Evolutionary conservation across 345 rosid species (phyloP).

Genomic region (Eucalyptus globulus): DNA sequence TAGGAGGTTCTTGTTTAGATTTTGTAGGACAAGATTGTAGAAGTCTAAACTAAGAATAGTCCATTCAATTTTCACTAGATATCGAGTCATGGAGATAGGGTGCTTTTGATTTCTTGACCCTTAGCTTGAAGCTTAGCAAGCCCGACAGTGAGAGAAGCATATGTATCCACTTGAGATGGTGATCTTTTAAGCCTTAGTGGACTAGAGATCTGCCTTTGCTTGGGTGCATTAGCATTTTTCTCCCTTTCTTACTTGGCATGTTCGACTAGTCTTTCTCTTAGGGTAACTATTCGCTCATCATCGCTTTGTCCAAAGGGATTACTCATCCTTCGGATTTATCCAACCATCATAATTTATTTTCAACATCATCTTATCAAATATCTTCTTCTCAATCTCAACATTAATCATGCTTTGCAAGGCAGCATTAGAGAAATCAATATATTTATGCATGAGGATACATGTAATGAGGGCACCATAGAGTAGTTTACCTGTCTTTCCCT

Average conservation of each 20-base stretch:
- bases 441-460: no score
- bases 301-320: background rate
- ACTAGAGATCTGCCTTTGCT: background rate
- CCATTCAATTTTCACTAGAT: background rate
- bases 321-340: background rate
- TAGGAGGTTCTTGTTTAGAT: background rate
- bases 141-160: background rate
- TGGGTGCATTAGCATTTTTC: background rate
- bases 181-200: background rate
- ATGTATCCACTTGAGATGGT: background rate
- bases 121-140: background rate
- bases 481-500: no score
- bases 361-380: background rate
- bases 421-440: no score
- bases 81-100: background rate
- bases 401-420: no score
- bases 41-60: background rate
- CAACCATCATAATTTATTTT: background rate
- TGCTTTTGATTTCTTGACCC: background rate
- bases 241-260: background rate
- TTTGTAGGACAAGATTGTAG: background rate
- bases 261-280: background rate
- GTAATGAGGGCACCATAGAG: no score
- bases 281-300: background rate
- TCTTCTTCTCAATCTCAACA: no score